Conservation (phyloP, 75 land plant species). For the Cupressus sempervirens region DNA sequence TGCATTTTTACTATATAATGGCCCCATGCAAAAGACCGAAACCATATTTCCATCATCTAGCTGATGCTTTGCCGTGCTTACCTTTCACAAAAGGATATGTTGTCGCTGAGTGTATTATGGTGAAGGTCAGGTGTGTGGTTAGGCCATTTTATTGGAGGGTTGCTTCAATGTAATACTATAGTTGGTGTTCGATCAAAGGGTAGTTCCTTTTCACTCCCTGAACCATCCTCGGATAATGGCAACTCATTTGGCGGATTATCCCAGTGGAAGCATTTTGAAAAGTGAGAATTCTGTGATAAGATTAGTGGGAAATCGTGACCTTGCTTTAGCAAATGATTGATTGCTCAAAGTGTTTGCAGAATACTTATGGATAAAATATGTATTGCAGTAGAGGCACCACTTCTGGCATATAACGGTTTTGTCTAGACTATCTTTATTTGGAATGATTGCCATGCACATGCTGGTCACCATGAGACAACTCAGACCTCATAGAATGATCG, state of each 20-base stretch:
- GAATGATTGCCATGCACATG: conserved; percentile 69
- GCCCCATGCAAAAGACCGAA: too few relatives aligned
- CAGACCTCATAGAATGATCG: conserved; percentile 34
- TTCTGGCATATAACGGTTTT: conserved; percentile 94
- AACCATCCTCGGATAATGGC: too few relatives aligned
- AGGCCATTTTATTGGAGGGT: too few relatives aligned
- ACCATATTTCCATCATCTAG: too few relatives aligned
- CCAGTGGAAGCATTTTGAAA: conserved; percentile 76
- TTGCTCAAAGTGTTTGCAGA: not conserved
- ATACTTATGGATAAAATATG: not conserved
- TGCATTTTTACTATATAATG: too few relatives aligned
- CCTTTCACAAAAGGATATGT: too few relatives aligned
- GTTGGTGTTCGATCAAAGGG: too few relatives aligned
- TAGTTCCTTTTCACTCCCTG: too few relatives aligned
- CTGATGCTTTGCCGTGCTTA: too few relatives aligned
- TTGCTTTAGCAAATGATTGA: not conserved
- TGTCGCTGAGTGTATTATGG: too few relatives aligned
- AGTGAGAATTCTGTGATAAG: conserved; percentile 39
- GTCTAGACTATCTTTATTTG: conserved; percentile 79
- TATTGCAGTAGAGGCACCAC: conserved; percentile 85
- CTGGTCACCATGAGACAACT: conserved; percentile 42
- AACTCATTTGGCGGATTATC: conserved; percentile 82
- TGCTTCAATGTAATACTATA: too few relatives aligned
- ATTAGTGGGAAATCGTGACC: not conserved
- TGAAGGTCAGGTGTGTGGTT: too few relatives aligned